These are phyloP conservation scores for Calonectria crousiana DNA, from an alignment of 2,329 filamentous ascomycete genomes.

Conservation along the genomic window DNA sequence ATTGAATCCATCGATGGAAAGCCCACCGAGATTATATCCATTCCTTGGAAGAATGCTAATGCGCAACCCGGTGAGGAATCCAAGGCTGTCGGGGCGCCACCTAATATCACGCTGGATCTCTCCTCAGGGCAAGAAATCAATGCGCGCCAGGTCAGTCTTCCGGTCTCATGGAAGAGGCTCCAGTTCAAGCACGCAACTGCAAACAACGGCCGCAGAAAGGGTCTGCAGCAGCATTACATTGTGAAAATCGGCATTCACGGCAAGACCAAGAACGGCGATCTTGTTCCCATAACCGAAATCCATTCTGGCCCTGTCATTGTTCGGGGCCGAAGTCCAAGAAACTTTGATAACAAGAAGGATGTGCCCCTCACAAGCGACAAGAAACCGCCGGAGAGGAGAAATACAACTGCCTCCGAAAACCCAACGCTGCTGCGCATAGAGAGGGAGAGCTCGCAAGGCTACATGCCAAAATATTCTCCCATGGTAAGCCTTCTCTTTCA, in stretches of 20 bases:
- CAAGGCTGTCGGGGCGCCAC: constrained; percentile 64
- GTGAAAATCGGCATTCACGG: constrained; percentile 87
- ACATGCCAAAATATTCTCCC: constrained; percentile 48
- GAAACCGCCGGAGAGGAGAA: constrained; percentile 59
- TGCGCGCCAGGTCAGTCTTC: constrained; percentile 81
- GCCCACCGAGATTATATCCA: constrained; percentile 91
- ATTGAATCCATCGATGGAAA: constrained; percentile 95
- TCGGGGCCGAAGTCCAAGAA: constrained; percentile 89
- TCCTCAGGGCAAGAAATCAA: constrained; percentile 77
- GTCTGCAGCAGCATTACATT: constrained; percentile 94
- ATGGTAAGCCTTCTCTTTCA: constrained; percentile 43
- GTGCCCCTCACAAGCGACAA: constrained; percentile 75
- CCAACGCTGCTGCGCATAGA: constrained; percentile 49
- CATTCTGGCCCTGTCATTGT: constrained; percentile 96
- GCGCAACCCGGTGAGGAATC: constrained; percentile 64
- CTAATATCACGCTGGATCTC: constrained; percentile 67
- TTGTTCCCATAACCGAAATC: constrained; percentile 83
- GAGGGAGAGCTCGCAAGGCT: constrained; percentile 46
- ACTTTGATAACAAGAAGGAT: constrained; percentile 93
- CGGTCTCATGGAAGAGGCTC: constrained; percentile 91
- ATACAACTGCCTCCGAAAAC: constrained; percentile 51
- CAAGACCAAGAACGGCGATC: constrained; percentile 76
- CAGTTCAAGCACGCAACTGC: constrained; percentile 97
- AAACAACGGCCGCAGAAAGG: constrained; percentile 94
- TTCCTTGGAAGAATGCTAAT: constrained; percentile 90